Evolutionary conservation across 75 land plant genomes (phyloP).

Genomic region (Picea glauca): DNA sequence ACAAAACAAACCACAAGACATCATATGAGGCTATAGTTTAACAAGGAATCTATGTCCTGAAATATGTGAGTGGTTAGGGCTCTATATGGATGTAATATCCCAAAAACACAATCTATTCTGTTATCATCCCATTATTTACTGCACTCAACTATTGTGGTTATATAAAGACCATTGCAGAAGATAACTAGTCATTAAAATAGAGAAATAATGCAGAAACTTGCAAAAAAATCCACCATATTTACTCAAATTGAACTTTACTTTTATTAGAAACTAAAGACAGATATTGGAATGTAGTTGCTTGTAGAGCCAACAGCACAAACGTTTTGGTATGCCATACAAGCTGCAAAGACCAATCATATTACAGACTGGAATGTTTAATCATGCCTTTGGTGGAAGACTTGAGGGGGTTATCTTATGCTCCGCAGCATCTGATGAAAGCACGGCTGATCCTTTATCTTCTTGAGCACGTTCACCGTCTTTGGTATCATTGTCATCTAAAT

Average conservation of each 20-base stretch:
- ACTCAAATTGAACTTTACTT: neutral
- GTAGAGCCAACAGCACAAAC: neutral
- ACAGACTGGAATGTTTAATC: neutral
- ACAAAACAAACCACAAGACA: neutral
- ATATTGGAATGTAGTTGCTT: neutral
- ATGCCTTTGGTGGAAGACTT: neutral
- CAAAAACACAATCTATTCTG: neutral
- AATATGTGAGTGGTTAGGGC: neutral
- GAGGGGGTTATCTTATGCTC: neutral
- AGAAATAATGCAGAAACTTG: neutral
- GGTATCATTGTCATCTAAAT: slow-evolving; percentile 38
- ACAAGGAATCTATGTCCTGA: neutral
- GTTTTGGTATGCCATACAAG: neutral
- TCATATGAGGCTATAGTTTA: neutral
- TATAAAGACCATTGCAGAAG: neutral
- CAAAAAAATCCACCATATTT: neutral
- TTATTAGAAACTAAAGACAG: neutral
- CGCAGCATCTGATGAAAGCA: neutral
- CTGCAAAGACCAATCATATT: neutral
- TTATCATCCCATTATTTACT: neutral
- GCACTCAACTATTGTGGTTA: neutral
- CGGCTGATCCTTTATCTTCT: slow-evolving; percentile 7
- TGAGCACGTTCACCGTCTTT: slow-evolving; percentile 25
- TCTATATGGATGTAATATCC: neutral
- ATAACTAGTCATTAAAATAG: neutral